Evolutionary conservation across 208 protist species (phyloP), one percentile per base, ranked within the genome.

Genomic region (Acanthamoeba royreba): DNA sequence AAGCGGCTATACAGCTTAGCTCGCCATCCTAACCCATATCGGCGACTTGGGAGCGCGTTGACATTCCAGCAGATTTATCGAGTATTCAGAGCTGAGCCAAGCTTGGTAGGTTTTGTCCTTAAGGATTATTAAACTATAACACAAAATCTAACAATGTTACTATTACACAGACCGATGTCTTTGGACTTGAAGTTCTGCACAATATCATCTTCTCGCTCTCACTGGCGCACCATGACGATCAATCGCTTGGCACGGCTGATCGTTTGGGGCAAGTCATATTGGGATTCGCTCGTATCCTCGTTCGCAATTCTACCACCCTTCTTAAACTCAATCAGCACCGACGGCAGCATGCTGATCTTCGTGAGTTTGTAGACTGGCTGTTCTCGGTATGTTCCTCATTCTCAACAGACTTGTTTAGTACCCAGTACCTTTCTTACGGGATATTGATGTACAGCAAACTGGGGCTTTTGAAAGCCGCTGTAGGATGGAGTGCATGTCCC

Each of bases 1-100:
- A 96, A 96, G 85, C 87, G 96, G 19, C 31, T 98, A 4, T 97
- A 96, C 69, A 83, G 83, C 31, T 22, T 98, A 28, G 86, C 95
- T 4, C 66, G 45, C 17, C 96, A 98, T 91, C 96, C 96, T 2
- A 95, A 90, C 69, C 43, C 95, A 13, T 94, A 94, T 33, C 96
- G 96, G 38, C 87, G 97, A 33, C 40, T 97, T 2, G 97, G 96
- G 22, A 88, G 93, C 25, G 87, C 94, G 22, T 31, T 96, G 2
- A 83, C 96, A 19, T 90, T 97, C 19, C 77, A 94, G 19, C 58
- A 79, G 19, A 94, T 97, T 15, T 94, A 96, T 9, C 52, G 33
- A 5, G 63, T 66, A 4, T 95, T 96, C 33, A 66, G 81, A 46
- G 40, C 45, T 0, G 52, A 94, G 15, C 31, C 43, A n/a, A 31